A percentile compares a stretch with the other conserved stretches of the same genome.
Conservation (phyloP, 2,329 filamentous ascomycete species). For the Fusarium tricinctum region DNA sequence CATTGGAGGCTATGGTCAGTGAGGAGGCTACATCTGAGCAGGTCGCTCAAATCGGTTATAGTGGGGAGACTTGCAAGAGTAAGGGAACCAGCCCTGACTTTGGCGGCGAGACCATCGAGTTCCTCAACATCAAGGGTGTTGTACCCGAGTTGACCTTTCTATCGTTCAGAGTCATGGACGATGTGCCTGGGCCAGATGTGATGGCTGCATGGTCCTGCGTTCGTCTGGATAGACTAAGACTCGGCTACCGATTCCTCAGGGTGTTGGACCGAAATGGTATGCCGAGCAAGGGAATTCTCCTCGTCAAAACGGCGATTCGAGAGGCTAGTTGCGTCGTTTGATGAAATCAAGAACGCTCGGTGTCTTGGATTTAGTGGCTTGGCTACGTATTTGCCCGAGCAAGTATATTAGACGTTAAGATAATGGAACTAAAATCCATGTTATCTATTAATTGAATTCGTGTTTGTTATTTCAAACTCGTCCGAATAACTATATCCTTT, state of each 20-base stretch:
- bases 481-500: too few species aligned
- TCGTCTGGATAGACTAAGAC: slow-evolving; percentile 9
- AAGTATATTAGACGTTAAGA: too few species aligned
- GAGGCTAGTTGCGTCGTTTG: neutral
- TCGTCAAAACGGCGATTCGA: slow-evolving; percentile 9
- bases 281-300: slow-evolving; percentile 6
- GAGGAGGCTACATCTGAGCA: neutral
- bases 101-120: slow-evolving; percentile 13
- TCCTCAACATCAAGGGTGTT: slow-evolving; percentile 9
- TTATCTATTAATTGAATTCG: too few species aligned
- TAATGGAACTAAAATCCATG: too few species aligned
- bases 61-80: slow-evolving; percentile 6
- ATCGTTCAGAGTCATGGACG: slow-evolving; percentile 17
- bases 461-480: too few species aligned
- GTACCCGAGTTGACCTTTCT: slow-evolving; percentile 16
- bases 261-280: slow-evolving; percentile 9
- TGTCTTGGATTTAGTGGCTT: too few species aligned
- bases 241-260: slow-evolving; percentile 23
- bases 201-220: slow-evolving; percentile 27
- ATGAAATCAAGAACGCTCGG: too few species aligned
- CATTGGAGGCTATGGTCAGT: neutral
- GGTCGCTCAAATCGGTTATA: slow-evolving; percentile 7
- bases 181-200: slow-evolving; percentile 10
- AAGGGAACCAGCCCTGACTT: slow-evolving; percentile 16
- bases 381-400: too few species aligned